Evolutionary conservation across 139 green algal genomes (phyloP).

Genomic region (Picochlorum costavermella): DNA sequence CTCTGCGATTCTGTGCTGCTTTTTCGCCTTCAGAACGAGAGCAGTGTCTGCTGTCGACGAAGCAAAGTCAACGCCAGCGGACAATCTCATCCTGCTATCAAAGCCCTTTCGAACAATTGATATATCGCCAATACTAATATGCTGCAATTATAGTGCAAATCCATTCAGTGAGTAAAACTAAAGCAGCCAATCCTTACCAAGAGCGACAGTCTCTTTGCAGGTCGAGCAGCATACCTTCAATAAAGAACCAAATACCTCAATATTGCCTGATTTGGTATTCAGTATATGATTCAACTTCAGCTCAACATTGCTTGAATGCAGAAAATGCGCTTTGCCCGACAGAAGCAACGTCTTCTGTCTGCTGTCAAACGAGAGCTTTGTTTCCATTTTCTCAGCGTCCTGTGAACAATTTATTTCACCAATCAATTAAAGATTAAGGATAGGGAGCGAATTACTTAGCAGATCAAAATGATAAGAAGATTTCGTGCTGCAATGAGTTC

Average conservation of each 20-base stretch:
- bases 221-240: background rate
- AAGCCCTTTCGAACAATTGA: too few relatives aligned
- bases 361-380: background rate
- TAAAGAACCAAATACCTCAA: background rate
- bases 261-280: background rate
- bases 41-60: slow-evolving; percentile 13
- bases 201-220: background rate
- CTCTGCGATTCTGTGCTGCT: slow-evolving; percentile 14
- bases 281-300: slow-evolving; percentile 8
- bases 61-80: slow-evolving; percentile 16
- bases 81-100: slow-evolving; percentile 21
- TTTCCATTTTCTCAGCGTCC: background rate
- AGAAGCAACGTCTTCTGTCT: background rate
- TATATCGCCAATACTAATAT: too few relatives aligned
- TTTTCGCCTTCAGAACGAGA: slow-evolving; percentile 23
- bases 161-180: background rate
- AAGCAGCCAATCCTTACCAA: background rate
- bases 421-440: too few relatives aligned
- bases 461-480: too few relatives aligned
- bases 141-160: background rate
- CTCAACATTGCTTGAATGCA: background rate
- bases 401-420: too few relatives aligned
- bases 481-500: too few relatives aligned
- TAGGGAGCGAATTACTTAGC: too few relatives aligned
- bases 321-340: background rate